A percentile compares a stretch with the other conserved stretches of the same genome.
Evolutionary conservation across 257 asterid species (phyloP).

Genomic region (Fraxinus quadrangulata): DNA sequence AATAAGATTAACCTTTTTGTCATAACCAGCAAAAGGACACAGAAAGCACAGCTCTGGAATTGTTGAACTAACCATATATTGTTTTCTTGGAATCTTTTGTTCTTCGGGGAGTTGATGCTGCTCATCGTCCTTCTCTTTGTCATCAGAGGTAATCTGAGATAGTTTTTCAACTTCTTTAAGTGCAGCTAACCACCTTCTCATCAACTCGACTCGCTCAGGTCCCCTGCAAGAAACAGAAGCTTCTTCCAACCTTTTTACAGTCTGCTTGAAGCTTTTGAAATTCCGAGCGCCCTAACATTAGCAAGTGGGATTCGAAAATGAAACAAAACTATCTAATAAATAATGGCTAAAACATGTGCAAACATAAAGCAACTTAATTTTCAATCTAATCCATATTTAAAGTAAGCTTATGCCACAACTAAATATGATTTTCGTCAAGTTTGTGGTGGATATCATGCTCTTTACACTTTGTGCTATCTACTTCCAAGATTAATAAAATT

Average conservation of each 20-base stretch:
- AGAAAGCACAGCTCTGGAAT: constrained; percentile 4
- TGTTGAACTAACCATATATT: constrained; percentile 57
- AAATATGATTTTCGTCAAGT: background rate
- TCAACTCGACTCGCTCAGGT: constrained; percentile 73
- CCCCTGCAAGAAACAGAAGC: constrained; percentile 95
- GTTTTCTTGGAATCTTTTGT: constrained; percentile 68
- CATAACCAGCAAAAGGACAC: constrained; percentile 9
- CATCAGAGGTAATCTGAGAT: constrained; percentile 46
- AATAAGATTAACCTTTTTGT: background rate
- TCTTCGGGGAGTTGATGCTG: constrained; percentile 62
- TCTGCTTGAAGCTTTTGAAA: constrained; percentile 83
- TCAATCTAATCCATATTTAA: constrained; percentile 9
- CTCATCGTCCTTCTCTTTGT: constrained; percentile 52
- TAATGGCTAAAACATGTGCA: constrained; percentile 15
- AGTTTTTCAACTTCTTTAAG: constrained; percentile 60
- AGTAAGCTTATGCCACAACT: background rate
- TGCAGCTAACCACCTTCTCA: constrained; percentile 85
- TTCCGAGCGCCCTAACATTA: constrained; percentile 62
- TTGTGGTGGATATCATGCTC: constrained; percentile 15
- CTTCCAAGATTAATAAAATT: constrained; percentile 3
- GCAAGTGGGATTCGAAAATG: background rate
- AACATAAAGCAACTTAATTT: constrained; percentile 1
- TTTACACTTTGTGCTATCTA: constrained; percentile 9
- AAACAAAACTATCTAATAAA: constrained; percentile 4
- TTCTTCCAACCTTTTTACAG: constrained; percentile 90